Evolutionary conservation across 306 rosid species (phyloP), one percentile per base, ranked within the genome.

Genomic region (Quercus gilva): DNA sequence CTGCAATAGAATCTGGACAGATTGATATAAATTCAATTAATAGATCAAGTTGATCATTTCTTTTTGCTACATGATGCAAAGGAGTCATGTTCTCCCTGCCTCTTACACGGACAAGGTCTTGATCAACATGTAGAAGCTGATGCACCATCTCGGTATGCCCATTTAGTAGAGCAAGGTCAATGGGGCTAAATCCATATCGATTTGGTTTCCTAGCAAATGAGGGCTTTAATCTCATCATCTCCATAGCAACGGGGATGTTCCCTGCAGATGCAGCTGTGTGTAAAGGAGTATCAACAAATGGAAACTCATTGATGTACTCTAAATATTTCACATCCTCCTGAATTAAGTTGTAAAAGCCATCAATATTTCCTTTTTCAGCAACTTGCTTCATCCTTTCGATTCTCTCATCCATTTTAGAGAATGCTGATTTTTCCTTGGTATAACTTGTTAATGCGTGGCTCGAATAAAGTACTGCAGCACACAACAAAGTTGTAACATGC

Each of bases 201-300:
- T 73, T 55, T 73, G 41, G 37, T 49, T 52, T 73, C 0, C 53
- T 45, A 45, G 53, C 53, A 0, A 45, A 45, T 45, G 53, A 45
- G 53, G 53, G 53, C 53, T 45, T 45, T 45, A 45, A 52, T 20
- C 85, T 82, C 76, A 83, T 75, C 2, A 87, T 78, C 80, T 87
- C 88, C 29, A 82, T 3, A 37, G 84, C 79, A 17, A 87, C 71
- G 35, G 41, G 59, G 2, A 71, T 43, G 7, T 85, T 57, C 4
- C 84, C 88, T 8, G 65, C 58, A 15, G 68, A 6, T 4, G 84
- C 83, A 37, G 78, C 86, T 18, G 60, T 2, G 59, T 87, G 88
- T 51, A 87, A 20, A 7, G 91, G 91, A 9, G 91, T 85, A 17
- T 82, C 75, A 2, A 72, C 55, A 19, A 85, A 87, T 28, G 82